Conservation (phyloP, 495 filamentous ascomycete genomes). For the Filosporella fistucella region DNA sequence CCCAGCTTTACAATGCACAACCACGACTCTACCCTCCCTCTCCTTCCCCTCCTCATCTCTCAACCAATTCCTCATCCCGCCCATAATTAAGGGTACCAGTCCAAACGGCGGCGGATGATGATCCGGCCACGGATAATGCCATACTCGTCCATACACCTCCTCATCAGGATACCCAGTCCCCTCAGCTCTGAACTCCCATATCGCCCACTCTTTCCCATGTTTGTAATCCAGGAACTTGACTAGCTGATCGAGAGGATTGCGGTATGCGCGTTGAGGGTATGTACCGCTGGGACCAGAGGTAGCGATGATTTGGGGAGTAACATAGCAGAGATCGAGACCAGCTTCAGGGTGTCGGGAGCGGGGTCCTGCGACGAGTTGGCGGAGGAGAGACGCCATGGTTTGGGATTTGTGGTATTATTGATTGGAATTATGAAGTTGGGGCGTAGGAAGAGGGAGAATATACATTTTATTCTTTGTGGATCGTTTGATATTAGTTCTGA, state of each 20-base stretch:
- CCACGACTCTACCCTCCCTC: constrained; percentile 54
- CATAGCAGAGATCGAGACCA: constrained; percentile 92
- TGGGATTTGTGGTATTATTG: no score
- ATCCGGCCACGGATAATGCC: constrained; percentile 94
- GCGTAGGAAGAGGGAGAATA: no score
- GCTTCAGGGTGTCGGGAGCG: constrained; percentile 79
- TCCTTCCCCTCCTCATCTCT: constrained; percentile 38
- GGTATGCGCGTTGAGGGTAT: constrained; percentile 86
- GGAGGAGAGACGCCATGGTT: constrained; percentile 47
- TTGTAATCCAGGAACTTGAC: constrained; percentile 81
- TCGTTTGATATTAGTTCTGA: no score
- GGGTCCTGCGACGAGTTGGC: constrained; percentile 66
- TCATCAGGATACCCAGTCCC: constrained; percentile 91
- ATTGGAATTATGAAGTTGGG: no score
- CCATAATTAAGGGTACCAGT: constrained; percentile 82
- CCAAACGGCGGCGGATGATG: constrained; percentile 95
- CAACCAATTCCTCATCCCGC: constrained; percentile 85
- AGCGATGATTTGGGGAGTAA: constrained; percentile 70
- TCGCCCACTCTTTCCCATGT: constrained; percentile 79
- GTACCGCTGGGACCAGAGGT: constrained; percentile 83
- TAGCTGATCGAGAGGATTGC: constrained; percentile 82
- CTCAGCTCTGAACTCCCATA: constrained; percentile 97
- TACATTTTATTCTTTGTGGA: no score
- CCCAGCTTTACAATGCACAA: constrained; percentile 96
- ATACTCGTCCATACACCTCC: constrained; percentile 76